Conservation (phyloP, 371 early-diverging fungal genomes). For the Chytridiales sp. region DNA sequence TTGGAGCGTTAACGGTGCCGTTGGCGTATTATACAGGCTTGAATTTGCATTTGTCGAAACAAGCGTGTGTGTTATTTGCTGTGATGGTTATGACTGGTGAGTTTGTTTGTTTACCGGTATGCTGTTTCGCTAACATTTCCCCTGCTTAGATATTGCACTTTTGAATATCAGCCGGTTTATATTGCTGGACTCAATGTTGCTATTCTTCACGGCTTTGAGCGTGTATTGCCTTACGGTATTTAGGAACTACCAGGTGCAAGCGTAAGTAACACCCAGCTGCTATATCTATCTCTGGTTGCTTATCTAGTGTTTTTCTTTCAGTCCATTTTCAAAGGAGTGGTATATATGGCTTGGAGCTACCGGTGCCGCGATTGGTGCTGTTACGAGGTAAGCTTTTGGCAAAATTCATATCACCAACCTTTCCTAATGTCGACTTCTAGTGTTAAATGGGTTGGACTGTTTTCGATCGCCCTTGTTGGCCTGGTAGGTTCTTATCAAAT, state of each 20-base stretch:
- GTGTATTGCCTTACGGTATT: conserved; percentile 75
- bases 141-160: conserved; percentile 74
- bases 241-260: conserved; percentile 60
- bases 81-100: conserved; percentile 79
- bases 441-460: conserved; percentile 99
- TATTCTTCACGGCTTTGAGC: conserved; percentile 87
- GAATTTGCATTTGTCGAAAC: conserved; percentile 69
- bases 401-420: neutral
- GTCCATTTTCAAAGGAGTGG: conserved; percentile 83
- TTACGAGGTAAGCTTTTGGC: conserved; percentile 58
- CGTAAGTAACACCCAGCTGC: too few species aligned
- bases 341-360: conserved; percentile 84
- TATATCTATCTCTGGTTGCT: neutral
- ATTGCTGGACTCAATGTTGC: conserved; percentile 96
- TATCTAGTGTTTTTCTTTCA: conserved; percentile 23
- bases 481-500: conserved; percentile 46
- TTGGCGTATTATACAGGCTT: conserved; percentile 88
- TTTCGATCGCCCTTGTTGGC: conserved; percentile 94
- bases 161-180: conserved; percentile 93
- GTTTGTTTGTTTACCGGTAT: neutral
- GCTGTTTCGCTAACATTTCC: conserved; percentile 1
- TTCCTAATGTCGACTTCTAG: conserved; percentile 48
- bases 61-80: conserved; percentile 69
- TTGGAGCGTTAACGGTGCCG: conserved; percentile 93
- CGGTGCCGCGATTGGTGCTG: conserved; percentile 91